phyloP scores from a whole-genome alignment of 129 eudicot species.

The Kitagawia praeruptora region DNA sequence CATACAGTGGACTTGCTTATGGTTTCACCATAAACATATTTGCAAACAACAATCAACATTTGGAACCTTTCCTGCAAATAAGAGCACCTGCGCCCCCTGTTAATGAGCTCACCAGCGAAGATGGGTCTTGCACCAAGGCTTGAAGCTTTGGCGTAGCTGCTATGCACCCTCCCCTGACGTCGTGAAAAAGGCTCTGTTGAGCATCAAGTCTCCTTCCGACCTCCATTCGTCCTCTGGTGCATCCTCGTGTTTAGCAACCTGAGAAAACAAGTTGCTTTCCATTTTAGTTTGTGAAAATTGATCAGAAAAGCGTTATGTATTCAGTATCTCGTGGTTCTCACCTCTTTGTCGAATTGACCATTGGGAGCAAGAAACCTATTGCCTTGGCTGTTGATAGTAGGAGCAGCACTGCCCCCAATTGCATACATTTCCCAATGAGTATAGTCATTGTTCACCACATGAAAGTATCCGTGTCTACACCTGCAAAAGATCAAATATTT shows the following conservation, averaged over 20 bases:
- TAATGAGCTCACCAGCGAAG: conserved; percentile 53
- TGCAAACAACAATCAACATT: conserved; percentile 28
- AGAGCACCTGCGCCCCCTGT: conserved; percentile 67
- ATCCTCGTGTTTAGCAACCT: conserved; percentile 86
- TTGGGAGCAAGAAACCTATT: conserved; percentile 73
- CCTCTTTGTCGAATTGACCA: conserved; percentile 50
- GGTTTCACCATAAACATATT: too few relatives aligned
- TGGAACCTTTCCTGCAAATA: conserved; percentile 49
- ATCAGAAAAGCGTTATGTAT: not conserved
- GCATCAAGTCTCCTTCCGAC: conserved; percentile 68
- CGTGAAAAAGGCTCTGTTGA: conserved; percentile 79
- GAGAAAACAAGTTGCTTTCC: not conserved
- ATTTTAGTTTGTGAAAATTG: not conserved
- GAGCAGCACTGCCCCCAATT: conserved; percentile 82
- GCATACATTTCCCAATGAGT: conserved; percentile 92
- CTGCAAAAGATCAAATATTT: conserved; percentile 21
- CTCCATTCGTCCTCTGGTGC: conserved; percentile 59
- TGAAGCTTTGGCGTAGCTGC: conserved; percentile 75
- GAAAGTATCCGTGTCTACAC: conserved; percentile 79
- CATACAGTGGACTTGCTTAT: too few relatives aligned
- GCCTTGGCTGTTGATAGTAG: conserved; percentile 83
- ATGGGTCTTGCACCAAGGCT: conserved; percentile 77
- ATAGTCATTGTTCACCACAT: conserved; percentile 84
- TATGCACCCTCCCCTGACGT: conserved; percentile 53
- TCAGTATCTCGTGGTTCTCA: conserved; percentile 7